Percentiles rank a stretch among this genome's conserved stretches.
Evolutionary conservation across 2,329 filamentous ascomycete genomes (phyloP).

Genomic region (Botrytis fragariae): DNA sequence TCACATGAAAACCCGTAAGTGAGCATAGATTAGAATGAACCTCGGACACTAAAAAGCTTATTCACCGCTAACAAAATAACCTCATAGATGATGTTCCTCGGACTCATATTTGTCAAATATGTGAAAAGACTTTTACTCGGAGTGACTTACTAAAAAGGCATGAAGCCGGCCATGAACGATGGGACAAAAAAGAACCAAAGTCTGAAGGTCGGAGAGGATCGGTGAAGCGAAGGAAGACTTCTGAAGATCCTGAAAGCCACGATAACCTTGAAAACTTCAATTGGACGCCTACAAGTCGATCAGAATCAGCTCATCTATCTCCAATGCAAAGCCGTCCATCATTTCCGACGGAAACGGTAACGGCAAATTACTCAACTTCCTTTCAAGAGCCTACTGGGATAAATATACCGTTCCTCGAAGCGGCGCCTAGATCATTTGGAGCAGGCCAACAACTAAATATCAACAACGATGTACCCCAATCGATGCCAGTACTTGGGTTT

Average conservation of each 20-base stretch:
- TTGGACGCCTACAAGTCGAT: not conserved
- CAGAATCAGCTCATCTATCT: conserved; percentile 11
- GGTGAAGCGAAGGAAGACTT: conserved; percentile 24
- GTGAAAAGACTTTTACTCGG: conserved; percentile 31
- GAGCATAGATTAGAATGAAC: not conserved
- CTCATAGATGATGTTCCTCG: conserved; percentile 23
- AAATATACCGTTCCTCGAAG: not conserved
- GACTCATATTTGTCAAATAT: conserved; percentile 30
- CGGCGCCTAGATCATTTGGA: not conserved
- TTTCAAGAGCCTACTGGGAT: not conserved
- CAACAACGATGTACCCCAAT: not conserved
- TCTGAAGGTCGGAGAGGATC: conserved; percentile 1
- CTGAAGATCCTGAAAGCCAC: not conserved
- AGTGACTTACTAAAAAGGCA: conserved; percentile 33
- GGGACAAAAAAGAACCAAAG: conserved; percentile 25
- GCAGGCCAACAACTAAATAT: not conserved
- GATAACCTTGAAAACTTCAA: not conserved
- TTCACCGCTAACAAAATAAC: conserved; percentile 13
- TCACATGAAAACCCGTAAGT: conserved; percentile 16
- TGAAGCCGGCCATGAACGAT: conserved; percentile 31
- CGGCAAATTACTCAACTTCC: not conserved
- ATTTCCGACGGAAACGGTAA: not conserved
- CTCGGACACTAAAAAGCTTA: not conserved
- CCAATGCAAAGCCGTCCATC: not conserved
- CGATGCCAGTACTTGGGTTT: not conserved